Evolutionary conservation across 129 eudicot species (phyloP).

Genomic region (Lactuca sativa): DNA sequence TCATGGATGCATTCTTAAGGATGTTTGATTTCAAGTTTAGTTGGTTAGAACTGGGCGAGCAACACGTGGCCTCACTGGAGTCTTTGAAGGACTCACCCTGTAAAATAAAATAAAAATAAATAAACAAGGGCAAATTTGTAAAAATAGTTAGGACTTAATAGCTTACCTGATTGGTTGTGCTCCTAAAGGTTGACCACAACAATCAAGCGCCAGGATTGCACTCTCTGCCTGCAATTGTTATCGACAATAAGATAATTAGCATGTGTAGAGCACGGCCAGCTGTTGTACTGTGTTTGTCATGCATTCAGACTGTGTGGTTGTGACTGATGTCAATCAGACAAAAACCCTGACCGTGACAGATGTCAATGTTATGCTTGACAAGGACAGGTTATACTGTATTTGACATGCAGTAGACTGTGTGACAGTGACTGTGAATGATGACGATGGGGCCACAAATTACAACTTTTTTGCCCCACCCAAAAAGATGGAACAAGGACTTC

Average conservation of each 20-base stretch:
- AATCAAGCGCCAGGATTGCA: slow-evolving; percentile 85
- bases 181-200: slow-evolving; percentile 88
- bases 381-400: no score
- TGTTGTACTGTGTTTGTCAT: no score
- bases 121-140: not conserved
- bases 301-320: no score
- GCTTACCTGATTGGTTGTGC: slow-evolving; percentile 76
- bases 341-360: no score
- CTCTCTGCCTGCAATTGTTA: slow-evolving; percentile 73
- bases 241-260: not conserved
- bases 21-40: slow-evolving; percentile 22
- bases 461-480: not conserved
- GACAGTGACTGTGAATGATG: not conserved
- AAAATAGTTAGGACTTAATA: not conserved
- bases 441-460: not conserved
- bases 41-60: slow-evolving; percentile 60
- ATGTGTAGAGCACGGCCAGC: not conserved
- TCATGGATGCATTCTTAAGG: slow-evolving; percentile 31
- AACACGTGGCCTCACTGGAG: slow-evolving; percentile 96
- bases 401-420: no score
- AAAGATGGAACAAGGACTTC: not conserved
- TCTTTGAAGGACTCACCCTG: slow-evolving; percentile 99
- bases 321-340: no score
- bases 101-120: slow-evolving; percentile 9
- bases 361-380: no score